Base-by-base conservation (phyloP, 768 basidiomycete genomes). In the Pisolithus albus region DNA sequence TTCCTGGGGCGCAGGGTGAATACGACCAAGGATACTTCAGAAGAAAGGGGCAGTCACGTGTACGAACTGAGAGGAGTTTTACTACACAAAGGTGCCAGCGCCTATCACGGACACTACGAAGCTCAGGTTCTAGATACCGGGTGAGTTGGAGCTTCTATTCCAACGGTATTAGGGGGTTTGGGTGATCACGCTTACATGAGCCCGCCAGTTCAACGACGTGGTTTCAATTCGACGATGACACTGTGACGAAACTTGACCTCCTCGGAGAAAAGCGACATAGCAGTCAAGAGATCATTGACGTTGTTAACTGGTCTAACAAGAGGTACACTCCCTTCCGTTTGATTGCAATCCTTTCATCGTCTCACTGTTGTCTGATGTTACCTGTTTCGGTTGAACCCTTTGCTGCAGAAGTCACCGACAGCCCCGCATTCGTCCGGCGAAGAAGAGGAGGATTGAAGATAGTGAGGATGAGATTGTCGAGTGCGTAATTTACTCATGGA, bases 161-260 rank as follows among this genome's bases (percentile, higher is more conserved):
- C n/a, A 42, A 30, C 32, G 13, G 7, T 13, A 2, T 16, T 30
- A 64, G 40, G 18, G 34, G 13, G 41, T 46, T 19, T 39, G 49
- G 26, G 7, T n/a, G 44, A 45, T 42, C 41, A 53, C 19, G 47
- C 46, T 24, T 9, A 34, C 23, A 26, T 21, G 41, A 45, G 45
- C 42, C 50, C 42, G 28, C 34, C 52, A 91, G 88, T 47, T 75
- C 75, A 45, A 66, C 76, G 38, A 75, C 83, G 16, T 98, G 95
- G 94, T 94, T 84, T 63, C 83, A 86, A 54, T 98, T 92, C 69
- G 93, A 95, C 59, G 95, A 98, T 62, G 95, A 97, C 64, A 68
- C 69, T 4, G 90, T 95, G 4, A 83, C 82, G 0, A 78, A 75
- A 58, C 80, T 85, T 50, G 71, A 78, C 46, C 68, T 73, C 24